Evolutionary conservation across 352 stramenopile species (phyloP).

Genomic region (Stramenopiles sp.): DNA sequence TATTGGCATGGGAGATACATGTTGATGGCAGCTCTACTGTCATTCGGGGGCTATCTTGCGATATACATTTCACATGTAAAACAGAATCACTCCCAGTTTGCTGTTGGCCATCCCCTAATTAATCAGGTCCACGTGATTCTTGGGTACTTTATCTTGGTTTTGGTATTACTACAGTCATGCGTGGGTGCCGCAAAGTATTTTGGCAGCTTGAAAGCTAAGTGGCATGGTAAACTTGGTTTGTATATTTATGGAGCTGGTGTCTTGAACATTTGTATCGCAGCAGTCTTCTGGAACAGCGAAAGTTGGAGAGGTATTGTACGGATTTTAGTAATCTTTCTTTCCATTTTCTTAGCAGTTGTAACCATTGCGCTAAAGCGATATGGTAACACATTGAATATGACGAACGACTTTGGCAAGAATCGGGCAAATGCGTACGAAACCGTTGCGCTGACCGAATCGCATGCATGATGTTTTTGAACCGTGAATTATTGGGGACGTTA

Average conservation of each 20-base stretch:
- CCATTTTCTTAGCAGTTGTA: not conserved
- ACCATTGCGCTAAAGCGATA: not conserved
- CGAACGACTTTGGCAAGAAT: not conserved
- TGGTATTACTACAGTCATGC: not conserved
- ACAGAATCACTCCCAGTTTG: not conserved
- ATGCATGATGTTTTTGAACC: too few relatives aligned
- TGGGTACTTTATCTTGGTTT: not conserved
- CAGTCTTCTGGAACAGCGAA: not conserved
- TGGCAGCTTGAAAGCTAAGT: not conserved
- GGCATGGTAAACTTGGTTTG: not conserved
- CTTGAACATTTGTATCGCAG: conserved; percentile 3
- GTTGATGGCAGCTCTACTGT: not conserved
- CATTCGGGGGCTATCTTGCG: not conserved
- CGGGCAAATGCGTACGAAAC: not conserved
- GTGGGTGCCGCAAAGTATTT: conserved; percentile 1
- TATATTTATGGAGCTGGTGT: not conserved
- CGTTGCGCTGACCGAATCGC: not conserved
- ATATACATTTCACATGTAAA: not conserved
- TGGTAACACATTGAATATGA: not conserved
- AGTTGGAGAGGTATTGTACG: not conserved
- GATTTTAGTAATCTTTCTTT: not conserved
- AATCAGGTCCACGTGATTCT: not conserved
- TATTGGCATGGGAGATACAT: not conserved
- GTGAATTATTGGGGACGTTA: too few relatives aligned
- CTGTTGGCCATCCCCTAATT: not conserved